These are phyloP conservation scores for Vicia sativa DNA, from an alignment of 306 rosid species.

Conservation along the genomic window DNA sequence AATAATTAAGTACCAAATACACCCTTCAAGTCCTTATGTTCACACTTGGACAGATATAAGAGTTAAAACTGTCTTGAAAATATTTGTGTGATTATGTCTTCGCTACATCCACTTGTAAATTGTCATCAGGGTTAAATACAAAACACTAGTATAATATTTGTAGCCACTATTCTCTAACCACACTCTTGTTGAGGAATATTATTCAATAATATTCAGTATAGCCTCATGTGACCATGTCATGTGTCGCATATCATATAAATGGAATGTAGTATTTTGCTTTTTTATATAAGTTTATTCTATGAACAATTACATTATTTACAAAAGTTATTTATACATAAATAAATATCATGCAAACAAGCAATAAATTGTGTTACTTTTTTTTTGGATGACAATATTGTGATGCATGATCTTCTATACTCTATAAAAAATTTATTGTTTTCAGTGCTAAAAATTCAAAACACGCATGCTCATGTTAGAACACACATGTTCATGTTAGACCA, in stretches of 20 bases:
- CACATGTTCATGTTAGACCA: too few species aligned
- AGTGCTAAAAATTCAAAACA: too few species aligned
- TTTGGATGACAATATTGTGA: too few species aligned
- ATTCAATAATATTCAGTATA: neutral
- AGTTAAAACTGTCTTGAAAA: constrained; percentile 26
- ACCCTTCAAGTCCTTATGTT: neutral
- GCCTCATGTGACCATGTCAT: neutral
- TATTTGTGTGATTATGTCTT: constrained; percentile 21
- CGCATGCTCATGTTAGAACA: too few species aligned
- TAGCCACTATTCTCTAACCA: neutral
- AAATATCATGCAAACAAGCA: too few species aligned
- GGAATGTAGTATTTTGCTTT: neutral
- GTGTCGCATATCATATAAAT: neutral
- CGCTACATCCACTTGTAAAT: constrained; percentile 36
- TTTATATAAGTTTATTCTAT: too few species aligned
- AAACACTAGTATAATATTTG: constrained; percentile 14
- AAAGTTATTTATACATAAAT: too few species aligned
- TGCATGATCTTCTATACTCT: too few species aligned
- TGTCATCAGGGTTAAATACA: constrained; percentile 33
- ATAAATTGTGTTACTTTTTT: too few species aligned
- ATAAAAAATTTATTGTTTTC: too few species aligned
- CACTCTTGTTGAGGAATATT: constrained; percentile 16
- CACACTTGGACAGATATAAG: constrained; percentile 23
- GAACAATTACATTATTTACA: too few species aligned
- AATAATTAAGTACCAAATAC: constrained; percentile 20